A percentile compares a stretch with the other conserved stretches of the same genome.
Evolutionary conservation across 2,329 filamentous ascomycete genomes (phyloP).

Genomic region (Diaporthe ilicicola): DNA sequence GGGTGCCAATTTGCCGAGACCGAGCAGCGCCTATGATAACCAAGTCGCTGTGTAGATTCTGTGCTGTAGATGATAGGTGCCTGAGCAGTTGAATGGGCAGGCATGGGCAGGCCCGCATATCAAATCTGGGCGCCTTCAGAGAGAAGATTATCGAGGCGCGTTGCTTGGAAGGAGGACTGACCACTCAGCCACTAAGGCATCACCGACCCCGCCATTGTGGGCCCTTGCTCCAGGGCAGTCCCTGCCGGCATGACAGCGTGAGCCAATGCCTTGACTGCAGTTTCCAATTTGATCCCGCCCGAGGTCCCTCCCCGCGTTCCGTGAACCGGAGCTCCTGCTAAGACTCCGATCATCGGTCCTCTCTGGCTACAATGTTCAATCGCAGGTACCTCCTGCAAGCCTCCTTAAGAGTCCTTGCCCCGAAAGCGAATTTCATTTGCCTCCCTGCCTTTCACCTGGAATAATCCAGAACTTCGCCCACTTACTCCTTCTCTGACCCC

Average conservation of each 20-base stretch:
- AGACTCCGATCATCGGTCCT: conserved; percentile 45
- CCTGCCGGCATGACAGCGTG: conserved; percentile 8
- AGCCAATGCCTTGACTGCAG: conserved; percentile 41
- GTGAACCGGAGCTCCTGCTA: conserved; percentile 42
- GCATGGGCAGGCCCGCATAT: neutral
- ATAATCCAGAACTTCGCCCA: neutral
- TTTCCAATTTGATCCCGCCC: conserved; percentile 41
- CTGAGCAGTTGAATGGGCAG: neutral
- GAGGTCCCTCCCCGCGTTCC: conserved; percentile 48
- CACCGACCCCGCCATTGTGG: conserved; percentile 20
- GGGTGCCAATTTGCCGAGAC: neutral
- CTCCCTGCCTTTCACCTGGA: neutral
- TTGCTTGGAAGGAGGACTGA: neutral
- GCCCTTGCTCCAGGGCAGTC: neutral
- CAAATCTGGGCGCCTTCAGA: too few species aligned
- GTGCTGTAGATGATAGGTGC: neutral
- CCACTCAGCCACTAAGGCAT: neutral
- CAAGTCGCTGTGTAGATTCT: neutral
- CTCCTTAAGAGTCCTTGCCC: conserved; percentile 13
- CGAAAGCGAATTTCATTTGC: neutral
- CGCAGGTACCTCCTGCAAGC: conserved; percentile 8
- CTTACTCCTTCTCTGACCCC: neutral
- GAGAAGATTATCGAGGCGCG: neutral
- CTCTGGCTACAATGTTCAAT: conserved; percentile 8
- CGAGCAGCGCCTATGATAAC: too few species aligned